Percentiles rank a stretch among this genome's conserved stretches.
These are phyloP conservation scores for Capsicum chinense DNA, from an alignment of 257 asterid genomes.

Conservation along the genomic window DNA sequence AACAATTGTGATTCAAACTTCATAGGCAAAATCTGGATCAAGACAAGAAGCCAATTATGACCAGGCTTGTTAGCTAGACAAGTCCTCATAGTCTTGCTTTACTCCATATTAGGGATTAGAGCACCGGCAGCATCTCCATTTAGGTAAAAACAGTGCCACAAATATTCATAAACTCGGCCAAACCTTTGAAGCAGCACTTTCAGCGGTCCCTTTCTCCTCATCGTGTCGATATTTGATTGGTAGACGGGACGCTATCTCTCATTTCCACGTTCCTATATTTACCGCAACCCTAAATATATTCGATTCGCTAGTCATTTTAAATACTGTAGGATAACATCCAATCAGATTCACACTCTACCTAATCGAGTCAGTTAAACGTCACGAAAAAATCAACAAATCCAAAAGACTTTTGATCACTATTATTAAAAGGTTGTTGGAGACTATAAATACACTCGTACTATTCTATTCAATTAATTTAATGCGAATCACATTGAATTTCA, in stretches of 20 bases:
- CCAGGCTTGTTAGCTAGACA: too few species aligned
- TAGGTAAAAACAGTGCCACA: too few species aligned
- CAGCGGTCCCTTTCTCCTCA: too few species aligned
- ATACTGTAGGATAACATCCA: not conserved
- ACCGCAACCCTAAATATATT: slow-evolving; percentile 12
- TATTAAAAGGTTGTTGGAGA: not conserved
- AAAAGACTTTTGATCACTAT: not conserved
- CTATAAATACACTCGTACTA: not conserved
- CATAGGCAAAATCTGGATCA: too few species aligned
- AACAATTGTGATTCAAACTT: too few species aligned
- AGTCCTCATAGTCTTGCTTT: too few species aligned
- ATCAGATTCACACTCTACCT: not conserved
- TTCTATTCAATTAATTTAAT: not conserved
- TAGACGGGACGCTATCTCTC: not conserved
- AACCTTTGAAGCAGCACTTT: too few species aligned
- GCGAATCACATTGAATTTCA: not conserved
- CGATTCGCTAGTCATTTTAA: not conserved
- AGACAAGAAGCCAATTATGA: too few species aligned
- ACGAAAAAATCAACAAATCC: not conserved
- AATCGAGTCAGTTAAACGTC: not conserved
- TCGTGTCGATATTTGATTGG: not conserved
- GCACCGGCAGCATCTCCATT: too few species aligned
- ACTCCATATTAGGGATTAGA: too few species aligned
- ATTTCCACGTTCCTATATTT: not conserved
- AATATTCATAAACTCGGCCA: too few species aligned